Base-by-base conservation (phyloP, 345 rosid genomes). In the Dipteronia sinensis region DNA sequence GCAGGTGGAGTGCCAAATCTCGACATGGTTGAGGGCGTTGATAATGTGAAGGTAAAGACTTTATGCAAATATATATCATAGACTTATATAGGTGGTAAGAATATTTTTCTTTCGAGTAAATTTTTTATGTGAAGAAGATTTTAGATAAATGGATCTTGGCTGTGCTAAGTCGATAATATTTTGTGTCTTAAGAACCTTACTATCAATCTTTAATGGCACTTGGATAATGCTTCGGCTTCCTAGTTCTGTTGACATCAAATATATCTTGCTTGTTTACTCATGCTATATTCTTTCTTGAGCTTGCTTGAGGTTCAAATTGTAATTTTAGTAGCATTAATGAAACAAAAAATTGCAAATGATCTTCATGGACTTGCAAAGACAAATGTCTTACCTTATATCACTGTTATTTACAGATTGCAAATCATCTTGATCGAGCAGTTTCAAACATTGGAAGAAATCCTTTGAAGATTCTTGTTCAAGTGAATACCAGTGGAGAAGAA, bases 401-500 rank as follows among this genome's bases (percentile, higher is more conserved):
- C 76, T 70, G 67, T 76, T 22, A 76, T 78, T 61, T 58, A 25
- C 83, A 95, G 98, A 82, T 93, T 42, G 99, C 96, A 49, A 90
- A 88, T 78, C 81, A 89, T 84, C 93, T 95, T 31, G 91, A 93
- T 72, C 85, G 79, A 80, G 94, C 85, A 42, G 92, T 95, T 85
- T 88, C 91, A 20, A 87, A 76, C 82, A 89, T 92, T 16, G 92
- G 93, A 65, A 90, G 98, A 78, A 87, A 88, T 78, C 99, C 99
- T 71, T 70, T 95, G 77, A 90, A 90, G 85, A 93, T 95, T 80
- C 72, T 95, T 87, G 92, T 89, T 72, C 99, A 93, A 88, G 99
- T 95, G 66, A 95, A 95, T 79, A 95, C 99, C 9, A 93, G 98
- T 38, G 96, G 97, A 84, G 98, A 95, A 90, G 82, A 81, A 78